Evolutionary conservation across 305 asterid species (phyloP), one percentile per base, ranked within the genome.

Genomic region (Nicotiana rustica): DNA sequence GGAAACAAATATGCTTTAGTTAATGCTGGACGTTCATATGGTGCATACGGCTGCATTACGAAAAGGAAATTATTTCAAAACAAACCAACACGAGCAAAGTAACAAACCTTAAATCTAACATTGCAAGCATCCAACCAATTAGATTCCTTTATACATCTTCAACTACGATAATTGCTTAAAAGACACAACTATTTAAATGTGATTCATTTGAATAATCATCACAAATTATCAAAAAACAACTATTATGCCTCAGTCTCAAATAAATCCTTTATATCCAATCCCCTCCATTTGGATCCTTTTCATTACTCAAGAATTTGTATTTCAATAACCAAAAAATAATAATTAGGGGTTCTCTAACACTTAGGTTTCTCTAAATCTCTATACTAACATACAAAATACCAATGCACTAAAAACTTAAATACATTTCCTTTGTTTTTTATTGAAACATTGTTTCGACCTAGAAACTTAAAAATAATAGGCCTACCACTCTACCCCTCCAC

Each of bases 11-110:
- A 95, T 78, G 85, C 98, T 88, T 95, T 95, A 29, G 99, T 95
- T 90, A 95, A 86, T 77, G 99, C 98, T 80, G 99, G 99, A 61
- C 99, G 97, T 80, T 94, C 99, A 67, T 94, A 95, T 25, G 99
- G 99, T 52, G 97, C 98, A 75, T 88, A 81, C 35, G 96, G 93
- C 99, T 95, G 91, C 82, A 87, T 76, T 29, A 56, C 77, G 80
- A 52, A 82, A 81, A 52, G 3, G 65, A 75, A 75, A 41, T 21
- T 41, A 70, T 19, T 41, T 38, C 59, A 73, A 49, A 31, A 21
- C 29, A 0, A 52, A 75, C 7, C 41, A 73, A 15, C 80, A 52
- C 6, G 10, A 75, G n/a, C n/a, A 52, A 29, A 29, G 17, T 55
- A 29, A 55, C 66, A 49, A 38, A 55, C 10, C 65, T 14, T 29